These are phyloP conservation scores for Fagus sylvatica DNA, from an alignment of 306 rosid species.

Conservation along the genomic window DNA sequence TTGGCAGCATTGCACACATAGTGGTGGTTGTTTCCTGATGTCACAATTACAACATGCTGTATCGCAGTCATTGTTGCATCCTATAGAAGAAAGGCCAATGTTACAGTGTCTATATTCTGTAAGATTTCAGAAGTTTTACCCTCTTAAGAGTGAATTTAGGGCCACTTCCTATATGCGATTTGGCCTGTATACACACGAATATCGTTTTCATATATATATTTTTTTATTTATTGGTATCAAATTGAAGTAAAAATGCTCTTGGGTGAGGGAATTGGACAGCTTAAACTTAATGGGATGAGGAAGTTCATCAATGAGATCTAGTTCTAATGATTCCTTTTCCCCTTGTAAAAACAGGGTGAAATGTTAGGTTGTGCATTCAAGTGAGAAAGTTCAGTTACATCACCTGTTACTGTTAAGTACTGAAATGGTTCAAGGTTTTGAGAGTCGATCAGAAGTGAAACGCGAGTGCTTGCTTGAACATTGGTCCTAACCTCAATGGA, in stretches of 20 bases:
- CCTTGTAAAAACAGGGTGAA: too few relatives aligned
- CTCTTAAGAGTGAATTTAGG: neutral
- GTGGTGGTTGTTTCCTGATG: constrained; percentile 65
- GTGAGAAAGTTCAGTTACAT: neutral
- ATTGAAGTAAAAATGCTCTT: neutral
- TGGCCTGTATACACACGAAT: too few relatives aligned
- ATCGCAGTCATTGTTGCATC: constrained; percentile 88
- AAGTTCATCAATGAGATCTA: neutral
- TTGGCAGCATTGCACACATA: constrained; percentile 74
- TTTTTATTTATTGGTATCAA: neutral
- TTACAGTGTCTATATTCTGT: neutral
- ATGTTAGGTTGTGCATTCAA: too few relatives aligned
- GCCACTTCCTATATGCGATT: too few relatives aligned
- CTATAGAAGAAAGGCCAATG: constrained; percentile 35
- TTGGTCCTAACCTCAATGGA: constrained; percentile 20
- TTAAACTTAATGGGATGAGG: neutral
- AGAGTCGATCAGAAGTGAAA: constrained; percentile 25
- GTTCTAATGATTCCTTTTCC: too few relatives aligned
- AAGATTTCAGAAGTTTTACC: neutral
- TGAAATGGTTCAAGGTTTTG: constrained; percentile 37
- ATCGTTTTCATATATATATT: too few relatives aligned
- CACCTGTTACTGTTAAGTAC: constrained; percentile 70
- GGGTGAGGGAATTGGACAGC: neutral
- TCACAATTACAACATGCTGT: constrained; percentile 81
- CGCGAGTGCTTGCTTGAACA: constrained; percentile 46